Base-by-base conservation (phyloP, 805 yeast genomes). In the Lachancea meyersii region DNA sequence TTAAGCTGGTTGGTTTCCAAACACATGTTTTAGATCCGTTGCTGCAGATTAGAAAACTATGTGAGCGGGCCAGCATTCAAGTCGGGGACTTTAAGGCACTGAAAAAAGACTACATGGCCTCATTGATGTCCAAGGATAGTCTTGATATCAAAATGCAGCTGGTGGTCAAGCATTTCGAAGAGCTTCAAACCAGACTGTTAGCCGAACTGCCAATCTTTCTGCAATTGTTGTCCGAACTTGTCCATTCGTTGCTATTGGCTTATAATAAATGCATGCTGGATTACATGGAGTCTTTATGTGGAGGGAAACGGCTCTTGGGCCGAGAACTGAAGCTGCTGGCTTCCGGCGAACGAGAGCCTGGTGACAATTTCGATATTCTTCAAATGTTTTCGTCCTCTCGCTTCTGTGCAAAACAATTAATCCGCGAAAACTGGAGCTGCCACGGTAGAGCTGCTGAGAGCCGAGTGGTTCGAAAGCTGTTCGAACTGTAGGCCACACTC, bases 311-410 rank as follows among this genome's bases (percentile, higher is more conserved):
- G 6, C 55, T 53, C 13, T 19, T 64, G 18, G 47, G 51, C 5
- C 54, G 54, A 23, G 67, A 61, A 41, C 42, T 53, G 3, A 51
- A 55, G 20, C 35, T 33, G 11, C n/a, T 55, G 7, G 41, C 47
- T 8, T 23, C 31, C 2, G 47, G 48, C 5, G 53, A 46, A 11
- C 28, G 53, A 13, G 51, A 46, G 5, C 36, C 48, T 3, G 65
- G 66, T 13, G 64, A 60, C 37, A 60, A 65, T 43, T 61, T 64
- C 41, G 72, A 68, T 44, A 64, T 69, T 11, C 49, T 68, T 23
- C 68, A 67, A 44, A 33, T 53, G 27, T 66, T 57, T 44, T 54
- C 65, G 0, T 39, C 50, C 2, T 50, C 68, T 6, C 56, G 63
- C 34, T 57, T 54, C 22, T 48, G 45, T 28, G 61, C 62, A 1